phyloP scores from a whole-genome alignment of 108 stramenopile genomes.

The Cyclostephanos invisitatus region DNA sequence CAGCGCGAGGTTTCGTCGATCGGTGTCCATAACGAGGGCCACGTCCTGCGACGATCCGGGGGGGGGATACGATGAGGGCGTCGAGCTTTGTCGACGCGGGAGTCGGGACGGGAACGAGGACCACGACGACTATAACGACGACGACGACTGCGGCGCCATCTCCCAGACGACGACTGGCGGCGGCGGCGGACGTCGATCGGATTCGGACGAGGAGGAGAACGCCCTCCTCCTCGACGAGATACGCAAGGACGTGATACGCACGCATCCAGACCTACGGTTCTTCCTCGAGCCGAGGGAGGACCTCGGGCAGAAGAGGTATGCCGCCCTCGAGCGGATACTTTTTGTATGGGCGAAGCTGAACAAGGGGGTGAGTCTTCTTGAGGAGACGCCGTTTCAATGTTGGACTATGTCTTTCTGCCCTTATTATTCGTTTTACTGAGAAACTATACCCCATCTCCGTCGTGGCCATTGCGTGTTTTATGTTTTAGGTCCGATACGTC shows the following conservation, averaged over 20 bases:
- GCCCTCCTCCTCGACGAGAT: conserved; percentile 79
- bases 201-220: conserved; percentile 58
- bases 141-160: conserved; percentile 16
- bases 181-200: background rate
- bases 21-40: background rate
- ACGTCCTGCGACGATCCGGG: conserved; percentile 2
- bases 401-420: background rate
- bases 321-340: conserved; percentile 88
- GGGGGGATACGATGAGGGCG: background rate
- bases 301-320: conserved; percentile 78
- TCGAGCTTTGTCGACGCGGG: background rate
- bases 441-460: background rate
- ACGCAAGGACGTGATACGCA: conserved; percentile 88
- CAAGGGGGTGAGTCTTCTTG: conserved; percentile 71
- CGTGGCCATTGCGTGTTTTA: conserved; percentile 6
- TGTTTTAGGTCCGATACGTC: conserved; percentile 80
- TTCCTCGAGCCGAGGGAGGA: conserved; percentile 75
- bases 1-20: background rate
- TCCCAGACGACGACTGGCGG: background rate
- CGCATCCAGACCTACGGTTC: conserved; percentile 83
- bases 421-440: background rate
- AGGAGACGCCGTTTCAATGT: background rate
- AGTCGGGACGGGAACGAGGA: background rate
- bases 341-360: conserved; percentile 96
- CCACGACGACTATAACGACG: background rate